These are phyloP conservation scores for Setomelanomma holmii DNA, from an alignment of 2,329 filamentous ascomycete genomes.

Conservation along the genomic window DNA sequence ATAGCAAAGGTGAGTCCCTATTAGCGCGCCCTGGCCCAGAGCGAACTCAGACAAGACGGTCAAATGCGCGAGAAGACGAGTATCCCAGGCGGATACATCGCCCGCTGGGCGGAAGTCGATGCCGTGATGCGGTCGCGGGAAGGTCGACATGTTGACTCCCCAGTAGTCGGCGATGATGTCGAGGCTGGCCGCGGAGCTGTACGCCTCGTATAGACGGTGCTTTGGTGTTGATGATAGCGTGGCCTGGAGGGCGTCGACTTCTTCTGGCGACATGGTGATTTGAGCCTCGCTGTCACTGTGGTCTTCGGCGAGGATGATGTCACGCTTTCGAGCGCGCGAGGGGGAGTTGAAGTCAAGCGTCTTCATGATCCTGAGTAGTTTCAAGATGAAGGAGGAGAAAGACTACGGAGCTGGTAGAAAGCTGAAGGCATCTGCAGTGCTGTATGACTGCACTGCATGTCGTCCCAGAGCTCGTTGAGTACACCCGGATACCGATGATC, in stretches of 20 bases:
- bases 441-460: too few relatives aligned
- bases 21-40: neutral
- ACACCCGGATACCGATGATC: too few relatives aligned
- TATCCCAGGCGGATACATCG: neutral
- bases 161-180: neutral
- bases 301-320: neutral
- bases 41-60: neutral
- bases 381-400: too few relatives aligned
- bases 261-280: neutral
- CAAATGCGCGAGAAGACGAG: neutral
- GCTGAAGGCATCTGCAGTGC: too few relatives aligned
- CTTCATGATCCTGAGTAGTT: too few relatives aligned
- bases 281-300: neutral
- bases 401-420: too few relatives aligned
- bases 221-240: neutral
- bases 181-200: neutral
- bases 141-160: neutral
- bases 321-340: neutral
- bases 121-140: neutral
- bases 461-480: too few relatives aligned
- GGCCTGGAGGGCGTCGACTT: neutral
- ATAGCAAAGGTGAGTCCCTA: neutral
- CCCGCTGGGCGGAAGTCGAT: neutral
- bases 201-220: neutral
- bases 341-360: neutral